A percentile compares a stretch with the other conserved stretches of the same genome.
Conservation (phyloP, 352 stramenopile species). For the Phytophthora vignae region DNA sequence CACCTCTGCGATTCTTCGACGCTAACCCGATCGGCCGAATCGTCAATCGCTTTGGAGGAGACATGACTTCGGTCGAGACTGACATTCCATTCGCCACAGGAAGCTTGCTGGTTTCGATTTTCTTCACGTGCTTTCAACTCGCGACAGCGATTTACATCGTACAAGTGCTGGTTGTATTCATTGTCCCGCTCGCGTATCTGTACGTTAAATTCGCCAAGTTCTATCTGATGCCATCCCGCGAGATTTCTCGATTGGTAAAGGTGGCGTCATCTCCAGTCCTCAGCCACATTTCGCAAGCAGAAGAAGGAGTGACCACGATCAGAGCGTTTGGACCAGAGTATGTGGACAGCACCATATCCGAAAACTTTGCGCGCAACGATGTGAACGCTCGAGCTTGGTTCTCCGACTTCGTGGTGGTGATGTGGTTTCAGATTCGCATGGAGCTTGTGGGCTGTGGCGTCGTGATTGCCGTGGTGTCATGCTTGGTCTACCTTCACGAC, state of each 20-base stretch:
- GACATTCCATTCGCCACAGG: constrained; percentile 45
- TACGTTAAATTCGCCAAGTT: constrained; percentile 67
- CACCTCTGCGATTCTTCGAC: constrained; percentile 93
- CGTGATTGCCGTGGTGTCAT: constrained; percentile 43
- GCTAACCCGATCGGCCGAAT: constrained; percentile 90
- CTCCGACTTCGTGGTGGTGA: constrained; percentile 31
- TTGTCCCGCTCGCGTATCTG: constrained; percentile 84
- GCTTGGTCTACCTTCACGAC: constrained; percentile 43
- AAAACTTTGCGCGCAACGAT: constrained; percentile 40
- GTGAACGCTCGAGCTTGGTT: constrained; percentile 39
- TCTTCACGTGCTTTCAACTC: constrained; percentile 76
- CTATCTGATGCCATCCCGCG: constrained; percentile 53
- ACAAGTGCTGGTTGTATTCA: constrained; percentile 73
- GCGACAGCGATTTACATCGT: constrained; percentile 80
- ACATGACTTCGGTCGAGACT: constrained; percentile 90
- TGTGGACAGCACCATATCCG: constrained; percentile 20
- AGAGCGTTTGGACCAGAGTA: constrained; percentile 46
- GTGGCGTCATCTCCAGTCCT: constrained; percentile 53
- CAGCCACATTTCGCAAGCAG: constrained; percentile 35
- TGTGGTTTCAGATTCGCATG: constrained; percentile 60
- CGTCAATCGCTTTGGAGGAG: constrained; percentile 88
- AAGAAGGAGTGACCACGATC: constrained; percentile 44
- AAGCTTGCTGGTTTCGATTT: constrained; percentile 59
- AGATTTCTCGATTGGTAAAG: constrained; percentile 47
- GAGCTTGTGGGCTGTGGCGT: constrained; percentile 52